Conservation (phyloP, 352 stramenopile genomes). For the Thalassiosira mediterranea region DNA sequence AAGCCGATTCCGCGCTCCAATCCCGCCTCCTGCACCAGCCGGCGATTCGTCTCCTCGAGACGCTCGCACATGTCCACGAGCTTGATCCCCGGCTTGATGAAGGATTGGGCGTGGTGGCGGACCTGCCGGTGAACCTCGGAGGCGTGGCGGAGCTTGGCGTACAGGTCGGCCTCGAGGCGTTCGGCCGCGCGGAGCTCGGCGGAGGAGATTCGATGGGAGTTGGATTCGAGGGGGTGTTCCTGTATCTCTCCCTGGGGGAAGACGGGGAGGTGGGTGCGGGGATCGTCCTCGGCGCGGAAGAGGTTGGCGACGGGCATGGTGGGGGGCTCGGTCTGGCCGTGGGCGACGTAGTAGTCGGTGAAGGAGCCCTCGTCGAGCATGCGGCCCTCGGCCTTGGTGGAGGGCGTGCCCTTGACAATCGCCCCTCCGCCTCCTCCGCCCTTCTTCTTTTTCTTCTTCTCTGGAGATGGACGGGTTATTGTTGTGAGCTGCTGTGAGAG, state of each 20-base stretch:
- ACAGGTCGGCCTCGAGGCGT: slow-evolving; percentile 84
- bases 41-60: slow-evolving; percentile 96
- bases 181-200: slow-evolving; percentile 89
- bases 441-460: slow-evolving; percentile 84
- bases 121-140: slow-evolving; percentile 95
- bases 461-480: slow-evolving; percentile 7
- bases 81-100: slow-evolving; percentile 96
- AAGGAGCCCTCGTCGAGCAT: slow-evolving; percentile 85
- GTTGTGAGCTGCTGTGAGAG: not conserved
- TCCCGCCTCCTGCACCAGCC: slow-evolving; percentile 92
- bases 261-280: not conserved
- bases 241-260: slow-evolving; percentile 94
- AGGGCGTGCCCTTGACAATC: slow-evolving; percentile 41
- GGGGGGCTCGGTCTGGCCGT: slow-evolving; percentile 95
- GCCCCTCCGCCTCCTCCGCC: slow-evolving; percentile 16
- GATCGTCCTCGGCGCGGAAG: slow-evolving; percentile 50
- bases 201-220: slow-evolving; percentile 89
- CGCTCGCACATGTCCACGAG: slow-evolving; percentile 95
- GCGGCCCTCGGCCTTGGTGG: slow-evolving; percentile 61
- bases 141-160: slow-evolving; percentile 89
- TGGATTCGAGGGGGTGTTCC: slow-evolving; percentile 90
- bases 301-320: slow-evolving; percentile 90
- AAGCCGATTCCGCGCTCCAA: slow-evolving; percentile 91
- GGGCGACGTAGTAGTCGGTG: slow-evolving; percentile 91
- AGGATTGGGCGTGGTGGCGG: slow-evolving; percentile 91